These are phyloP conservation scores for Entonaema liquescens DNA, from an alignment of 495 filamentous ascomycete genomes.

Conservation along the genomic window DNA sequence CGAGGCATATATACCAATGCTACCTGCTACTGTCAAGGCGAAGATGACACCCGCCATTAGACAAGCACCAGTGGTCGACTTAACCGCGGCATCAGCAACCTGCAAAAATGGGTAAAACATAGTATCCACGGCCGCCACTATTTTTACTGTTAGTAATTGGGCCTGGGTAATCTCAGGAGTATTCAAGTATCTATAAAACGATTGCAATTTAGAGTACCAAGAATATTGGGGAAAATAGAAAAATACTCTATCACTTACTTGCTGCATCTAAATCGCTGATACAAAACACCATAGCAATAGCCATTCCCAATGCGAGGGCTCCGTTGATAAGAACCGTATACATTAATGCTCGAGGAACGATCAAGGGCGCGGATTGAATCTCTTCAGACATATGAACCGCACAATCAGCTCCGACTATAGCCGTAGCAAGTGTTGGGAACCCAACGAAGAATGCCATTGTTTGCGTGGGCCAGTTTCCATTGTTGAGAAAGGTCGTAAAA, in stretches of 20 bases:
- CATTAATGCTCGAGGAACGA: conserved; percentile 58
- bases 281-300: conserved; percentile 60
- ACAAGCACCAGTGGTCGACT: conserved; percentile 52
- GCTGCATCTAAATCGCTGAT: conserved; percentile 52
- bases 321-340: conserved; percentile 52
- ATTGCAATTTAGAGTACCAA: not conserved
- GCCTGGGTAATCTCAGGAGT: not conserved
- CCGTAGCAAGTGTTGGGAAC: conserved; percentile 18
- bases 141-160: not conserved
- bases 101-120: conserved; percentile 60
- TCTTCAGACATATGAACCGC: conserved; percentile 64
- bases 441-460: conserved; percentile 48
- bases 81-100: conserved; percentile 55
- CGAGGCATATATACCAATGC: conserved; percentile 58
- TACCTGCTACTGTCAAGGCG: conserved; percentile 51
- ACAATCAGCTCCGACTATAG: conserved; percentile 42
- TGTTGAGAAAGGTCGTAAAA: conserved; percentile 54
- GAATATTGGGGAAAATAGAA: not conserved
- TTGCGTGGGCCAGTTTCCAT: conserved; percentile 53
- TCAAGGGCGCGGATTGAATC: conserved; percentile 54
- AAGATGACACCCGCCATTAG: conserved; percentile 57
- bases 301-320: conserved; percentile 58
- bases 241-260: not conserved
- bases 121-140: conserved; percentile 43
- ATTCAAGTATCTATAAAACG: not conserved